Conservation (phyloP, 208 protist genomes). For the Wallacemonas sp. region DNA sequence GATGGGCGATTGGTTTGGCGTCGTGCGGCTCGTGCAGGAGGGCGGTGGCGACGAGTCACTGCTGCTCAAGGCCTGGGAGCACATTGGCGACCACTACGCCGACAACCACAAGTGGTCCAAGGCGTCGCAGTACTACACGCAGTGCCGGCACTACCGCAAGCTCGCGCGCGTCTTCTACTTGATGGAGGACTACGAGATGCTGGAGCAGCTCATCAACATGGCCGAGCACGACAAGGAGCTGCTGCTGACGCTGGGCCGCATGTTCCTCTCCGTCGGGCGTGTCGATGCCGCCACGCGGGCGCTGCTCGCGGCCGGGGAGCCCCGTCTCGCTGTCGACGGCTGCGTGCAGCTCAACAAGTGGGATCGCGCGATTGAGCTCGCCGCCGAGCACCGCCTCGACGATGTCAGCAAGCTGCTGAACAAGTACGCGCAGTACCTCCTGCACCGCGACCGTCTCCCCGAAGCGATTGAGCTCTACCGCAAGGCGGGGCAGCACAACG, state of each 20-base stretch:
- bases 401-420: constrained; percentile 89
- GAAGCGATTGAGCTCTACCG: constrained; percentile 97
- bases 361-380: constrained; percentile 90
- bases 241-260: constrained; percentile 82
- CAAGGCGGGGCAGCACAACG: constrained; percentile 93
- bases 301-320: constrained; percentile 89
- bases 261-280: constrained; percentile 93
- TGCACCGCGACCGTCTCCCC: constrained; percentile 85
- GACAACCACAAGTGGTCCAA: constrained; percentile 95
- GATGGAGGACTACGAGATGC: constrained; percentile 92
- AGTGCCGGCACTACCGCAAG: constrained; percentile 90
- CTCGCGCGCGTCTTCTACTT: constrained; percentile 91
- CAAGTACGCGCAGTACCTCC: constrained; percentile 90
- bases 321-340: constrained; percentile 90
- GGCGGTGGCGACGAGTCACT: constrained; percentile 92
- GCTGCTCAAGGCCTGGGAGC: constrained; percentile 87
- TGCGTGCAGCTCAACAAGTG: constrained; percentile 96
- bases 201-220: constrained; percentile 87
- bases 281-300: constrained; percentile 85
- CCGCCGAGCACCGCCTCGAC: constrained; percentile 90
- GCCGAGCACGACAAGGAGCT: constrained; percentile 92
- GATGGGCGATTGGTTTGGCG: constrained; percentile 96
- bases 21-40: constrained; percentile 93
- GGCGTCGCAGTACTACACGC: constrained; percentile 95
- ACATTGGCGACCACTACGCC: constrained; percentile 96